Evolutionary conservation across 805 yeast genomes (phyloP).

Genomic region (Torulaspora gathmanii): DNA sequence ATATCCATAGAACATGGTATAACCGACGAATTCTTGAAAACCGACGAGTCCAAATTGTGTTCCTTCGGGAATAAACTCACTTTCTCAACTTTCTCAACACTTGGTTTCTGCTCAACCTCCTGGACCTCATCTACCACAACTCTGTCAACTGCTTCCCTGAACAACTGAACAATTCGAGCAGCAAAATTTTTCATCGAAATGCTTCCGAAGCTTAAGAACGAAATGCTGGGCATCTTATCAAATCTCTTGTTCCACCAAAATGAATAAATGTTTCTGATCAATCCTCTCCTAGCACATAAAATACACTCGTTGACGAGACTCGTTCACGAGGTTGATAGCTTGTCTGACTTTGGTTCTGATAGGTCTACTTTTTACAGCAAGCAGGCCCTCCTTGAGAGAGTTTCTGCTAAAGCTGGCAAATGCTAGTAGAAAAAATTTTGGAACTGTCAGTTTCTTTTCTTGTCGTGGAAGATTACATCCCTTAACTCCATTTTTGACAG

Average conservation of each 20-base stretch:
- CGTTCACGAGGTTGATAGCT: too few species aligned
- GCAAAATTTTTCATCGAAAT: conserved; percentile 8
- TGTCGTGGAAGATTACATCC: too few species aligned
- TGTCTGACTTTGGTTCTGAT: too few species aligned
- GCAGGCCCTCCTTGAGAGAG: too few species aligned
- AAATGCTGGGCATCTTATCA: conserved; percentile 10
- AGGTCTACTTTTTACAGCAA: too few species aligned
- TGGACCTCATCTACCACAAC: conserved; percentile 10
- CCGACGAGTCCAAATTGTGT: conserved; percentile 23
- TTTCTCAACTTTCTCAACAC: background rate
- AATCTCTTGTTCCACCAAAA: background rate
- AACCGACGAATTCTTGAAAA: conserved; percentile 18
- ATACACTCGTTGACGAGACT: too few species aligned
- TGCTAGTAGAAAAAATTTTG: background rate
- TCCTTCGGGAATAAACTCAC: conserved; percentile 22
- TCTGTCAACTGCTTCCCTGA: conserved; percentile 16
- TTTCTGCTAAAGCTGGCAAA: background rate
- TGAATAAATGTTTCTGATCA: background rate
- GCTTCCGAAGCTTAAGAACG: conserved; percentile 10
- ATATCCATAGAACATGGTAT: conserved; percentile 31
- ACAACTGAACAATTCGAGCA: conserved; percentile 6
- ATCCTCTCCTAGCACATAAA: too few species aligned
- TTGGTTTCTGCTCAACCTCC: background rate
- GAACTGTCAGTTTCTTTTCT: too few species aligned
- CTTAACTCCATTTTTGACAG: background rate